Evolutionary conservation across 1,284 basidiomycete species (phyloP).

Genomic region (Boletellus sp.): DNA sequence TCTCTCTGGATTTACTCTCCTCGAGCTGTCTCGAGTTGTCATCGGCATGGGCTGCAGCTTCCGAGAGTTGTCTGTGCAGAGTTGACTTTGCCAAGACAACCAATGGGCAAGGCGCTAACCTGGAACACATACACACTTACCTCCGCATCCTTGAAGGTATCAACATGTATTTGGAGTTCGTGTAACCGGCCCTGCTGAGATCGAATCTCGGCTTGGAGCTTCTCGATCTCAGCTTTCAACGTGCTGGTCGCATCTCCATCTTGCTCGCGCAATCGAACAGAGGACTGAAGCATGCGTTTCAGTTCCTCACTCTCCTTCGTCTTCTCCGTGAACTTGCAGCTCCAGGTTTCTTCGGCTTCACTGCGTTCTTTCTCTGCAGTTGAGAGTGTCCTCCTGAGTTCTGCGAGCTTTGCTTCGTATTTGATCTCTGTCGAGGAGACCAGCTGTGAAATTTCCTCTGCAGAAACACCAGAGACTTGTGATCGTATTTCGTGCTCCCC

Average conservation of each 20-base stretch:
- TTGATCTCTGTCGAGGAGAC: constrained; percentile 74
- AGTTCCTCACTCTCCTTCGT: constrained; percentile 75
- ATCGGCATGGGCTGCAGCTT: constrained; percentile 43
- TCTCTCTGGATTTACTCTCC: constrained; percentile 62
- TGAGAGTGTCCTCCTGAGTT: constrained; percentile 57
- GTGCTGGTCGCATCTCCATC: constrained; percentile 54
- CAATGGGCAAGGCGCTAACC: background rate
- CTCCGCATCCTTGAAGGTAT: constrained; percentile 55
- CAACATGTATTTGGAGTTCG: constrained; percentile 47
- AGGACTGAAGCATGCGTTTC: constrained; percentile 54
- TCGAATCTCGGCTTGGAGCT: constrained; percentile 48
- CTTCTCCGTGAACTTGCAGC: constrained; percentile 72
- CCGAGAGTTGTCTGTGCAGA: constrained; percentile 43
- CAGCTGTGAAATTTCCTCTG: constrained; percentile 72
- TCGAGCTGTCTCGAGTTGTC: constrained; percentile 58
- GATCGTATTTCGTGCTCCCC: constrained; percentile 51
- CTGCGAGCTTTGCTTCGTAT: constrained; percentile 71
- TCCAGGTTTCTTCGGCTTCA: constrained; percentile 84
- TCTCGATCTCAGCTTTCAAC: constrained; percentile 54
- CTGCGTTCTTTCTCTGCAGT: constrained; percentile 69
- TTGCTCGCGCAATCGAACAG: constrained; percentile 53
- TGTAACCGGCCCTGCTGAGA: constrained; percentile 44
- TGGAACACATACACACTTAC: constrained; percentile 36
- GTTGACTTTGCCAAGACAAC: constrained; percentile 36
- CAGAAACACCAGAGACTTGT: constrained; percentile 47